Evolutionary conservation across 352 stramenopile genomes (phyloP).

Genomic region (Phytophthora pluvialis): DNA sequence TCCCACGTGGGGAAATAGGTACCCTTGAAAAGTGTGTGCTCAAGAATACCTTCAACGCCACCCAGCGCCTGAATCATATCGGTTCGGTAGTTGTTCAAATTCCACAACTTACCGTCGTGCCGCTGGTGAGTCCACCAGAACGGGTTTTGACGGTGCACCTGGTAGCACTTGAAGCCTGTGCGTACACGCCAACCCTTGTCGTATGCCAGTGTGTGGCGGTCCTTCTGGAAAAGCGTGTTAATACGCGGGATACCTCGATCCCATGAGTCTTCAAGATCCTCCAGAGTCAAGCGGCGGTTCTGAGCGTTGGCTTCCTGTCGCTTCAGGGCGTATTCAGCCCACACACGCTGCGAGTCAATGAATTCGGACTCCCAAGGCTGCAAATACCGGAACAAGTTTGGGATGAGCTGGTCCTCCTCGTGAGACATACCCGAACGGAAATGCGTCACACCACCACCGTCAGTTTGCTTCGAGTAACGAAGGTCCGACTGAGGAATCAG

Average conservation of each 20-base stretch:
- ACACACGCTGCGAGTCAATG: conserved; percentile 99
- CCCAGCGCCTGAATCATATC: conserved; percentile 99
- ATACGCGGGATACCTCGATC: conserved; percentile 98
- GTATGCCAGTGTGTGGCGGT: conserved; percentile 99
- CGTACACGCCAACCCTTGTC: conserved; percentile 99
- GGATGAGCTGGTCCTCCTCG: conserved; percentile 99
- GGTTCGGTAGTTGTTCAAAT: conserved; percentile 99
- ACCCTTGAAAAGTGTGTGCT: conserved; percentile 99
- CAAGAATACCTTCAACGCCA: conserved; percentile 99
- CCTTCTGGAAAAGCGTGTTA: conserved; percentile 97
- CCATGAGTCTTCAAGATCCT: conserved; percentile 99
- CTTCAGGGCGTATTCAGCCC: conserved; percentile 99
- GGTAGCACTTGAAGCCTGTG: conserved; percentile 99
- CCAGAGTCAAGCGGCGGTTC: conserved; percentile 98
- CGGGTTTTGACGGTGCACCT: conserved; percentile 97
- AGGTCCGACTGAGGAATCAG: conserved; percentile 99
- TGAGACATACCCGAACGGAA: conserved; percentile 97
- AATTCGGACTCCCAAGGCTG: conserved; percentile 99
- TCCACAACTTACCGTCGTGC: conserved; percentile 99
- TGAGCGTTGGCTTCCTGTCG: conserved; percentile 99
- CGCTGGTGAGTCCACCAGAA: conserved; percentile 99
- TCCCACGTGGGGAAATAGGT: conserved; percentile 99
- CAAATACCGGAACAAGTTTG: conserved; percentile 99
- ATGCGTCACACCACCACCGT: conserved; percentile 97
- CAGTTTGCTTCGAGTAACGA: conserved; percentile 99